A percentile compares a stretch with the other conserved stretches of the same genome.
These are phyloP conservation scores for Anisodus tanguticus DNA, from an alignment of 257 asterid species.

Conservation along the genomic window DNA sequence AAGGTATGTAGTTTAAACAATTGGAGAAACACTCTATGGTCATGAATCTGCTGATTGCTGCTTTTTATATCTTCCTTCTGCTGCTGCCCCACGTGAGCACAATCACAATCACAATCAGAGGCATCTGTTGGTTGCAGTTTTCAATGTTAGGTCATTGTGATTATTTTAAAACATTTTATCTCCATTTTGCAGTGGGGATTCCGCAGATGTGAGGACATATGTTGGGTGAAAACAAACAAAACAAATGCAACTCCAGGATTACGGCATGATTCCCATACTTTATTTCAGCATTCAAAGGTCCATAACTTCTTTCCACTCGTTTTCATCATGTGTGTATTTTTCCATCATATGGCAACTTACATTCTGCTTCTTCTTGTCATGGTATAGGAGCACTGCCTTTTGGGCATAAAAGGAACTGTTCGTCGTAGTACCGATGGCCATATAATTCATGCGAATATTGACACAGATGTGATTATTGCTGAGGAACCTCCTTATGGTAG, in stretches of 20 bases:
- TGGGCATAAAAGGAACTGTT: slow-evolving; percentile 99
- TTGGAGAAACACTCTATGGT: slow-evolving; percentile 30
- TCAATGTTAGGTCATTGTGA: not conserved
- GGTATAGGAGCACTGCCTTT: slow-evolving; percentile 41
- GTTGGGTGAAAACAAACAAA: slow-evolving; percentile 99
- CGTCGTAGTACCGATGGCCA: slow-evolving; percentile 99
- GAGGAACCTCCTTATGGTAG: slow-evolving; percentile 98
- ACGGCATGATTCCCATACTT: slow-evolving; percentile 97
- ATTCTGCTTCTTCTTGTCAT: slow-evolving; percentile 26
- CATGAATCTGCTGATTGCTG: slow-evolving; percentile 6
- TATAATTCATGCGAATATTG: slow-evolving; percentile 98
- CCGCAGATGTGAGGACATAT: slow-evolving; percentile 99
- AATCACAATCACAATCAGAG: not conserved
- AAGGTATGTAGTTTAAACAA: slow-evolving; percentile 58
- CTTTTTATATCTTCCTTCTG: not conserved
- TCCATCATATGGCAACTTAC: not conserved
- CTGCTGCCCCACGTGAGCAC: slow-evolving; percentile 14
- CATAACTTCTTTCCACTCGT: slow-evolving; percentile 25
- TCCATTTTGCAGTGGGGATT: slow-evolving; percentile 86
- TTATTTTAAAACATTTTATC: slow-evolving; percentile 24
- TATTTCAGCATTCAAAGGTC: slow-evolving; percentile 96
- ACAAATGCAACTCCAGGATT: slow-evolving; percentile 90
- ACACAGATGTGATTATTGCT: slow-evolving; percentile 97
- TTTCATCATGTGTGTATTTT: not conserved
- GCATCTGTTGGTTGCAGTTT: slow-evolving; percentile 20